phyloP scores from a whole-genome alignment of 2,329 filamentous ascomycete species.

The Chrysosphaeria jannelii region DNA sequence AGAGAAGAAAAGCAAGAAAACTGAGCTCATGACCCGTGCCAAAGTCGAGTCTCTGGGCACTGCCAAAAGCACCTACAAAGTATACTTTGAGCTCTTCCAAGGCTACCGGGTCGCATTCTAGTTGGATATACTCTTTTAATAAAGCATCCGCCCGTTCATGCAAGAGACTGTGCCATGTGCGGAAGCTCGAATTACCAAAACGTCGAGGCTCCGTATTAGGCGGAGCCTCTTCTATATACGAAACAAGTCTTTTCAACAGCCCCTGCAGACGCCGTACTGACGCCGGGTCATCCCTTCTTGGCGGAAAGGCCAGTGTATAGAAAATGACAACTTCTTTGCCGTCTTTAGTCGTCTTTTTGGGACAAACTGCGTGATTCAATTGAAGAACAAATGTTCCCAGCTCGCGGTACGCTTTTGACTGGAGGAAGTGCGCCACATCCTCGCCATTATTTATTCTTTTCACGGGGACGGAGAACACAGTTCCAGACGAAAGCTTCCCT shows the following conservation, averaged over 20 bases:
- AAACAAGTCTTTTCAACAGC: constrained; percentile 21
- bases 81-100: constrained; percentile 44
- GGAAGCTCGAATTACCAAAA: constrained; percentile 79
- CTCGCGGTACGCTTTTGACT: constrained; percentile 57
- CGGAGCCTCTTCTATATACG: constrained; percentile 29
- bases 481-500: no score
- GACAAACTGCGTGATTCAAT: constrained; percentile 66
- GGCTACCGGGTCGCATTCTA: constrained; percentile 7
- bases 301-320: constrained; percentile 7
- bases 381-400: constrained; percentile 71
- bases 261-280: constrained; percentile 32
- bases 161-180: constrained; percentile 49
- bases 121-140: constrained; percentile 7
- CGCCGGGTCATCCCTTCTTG: constrained; percentile 13
- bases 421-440: constrained; percentile 57
- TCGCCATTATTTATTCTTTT: constrained; percentile 67
- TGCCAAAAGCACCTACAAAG: constrained; percentile 64
- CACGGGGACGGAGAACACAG: constrained; percentile 15
- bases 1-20: constrained; percentile 72
- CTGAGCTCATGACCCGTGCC: constrained; percentile 89
- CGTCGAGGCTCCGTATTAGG: constrained; percentile 62
- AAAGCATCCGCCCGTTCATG: constrained; percentile 16
- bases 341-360: constrained; percentile 16
- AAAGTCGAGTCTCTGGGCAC: constrained; percentile 69
- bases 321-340: no score